Conservation (phyloP, 108 stramenopile genomes). For the Pseudonitzschia multiseries region DNA sequence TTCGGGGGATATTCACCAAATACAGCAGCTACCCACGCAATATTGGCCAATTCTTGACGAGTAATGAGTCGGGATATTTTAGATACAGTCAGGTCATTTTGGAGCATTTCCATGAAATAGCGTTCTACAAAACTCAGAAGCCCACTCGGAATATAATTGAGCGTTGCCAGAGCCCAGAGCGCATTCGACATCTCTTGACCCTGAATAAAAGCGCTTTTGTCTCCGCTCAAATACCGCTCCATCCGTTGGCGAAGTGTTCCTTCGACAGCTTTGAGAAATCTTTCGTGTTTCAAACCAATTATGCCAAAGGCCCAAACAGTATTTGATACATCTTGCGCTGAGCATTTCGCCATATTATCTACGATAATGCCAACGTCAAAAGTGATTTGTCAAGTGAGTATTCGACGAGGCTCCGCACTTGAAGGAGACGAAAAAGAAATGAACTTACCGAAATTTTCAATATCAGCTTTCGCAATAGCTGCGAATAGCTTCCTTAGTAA, state of each 20-base stretch:
- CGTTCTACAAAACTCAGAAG: slow-evolving; percentile 25
- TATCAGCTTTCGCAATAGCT: slow-evolving; percentile 52
- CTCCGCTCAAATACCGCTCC: slow-evolving; percentile 9
- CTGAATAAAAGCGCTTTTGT: slow-evolving; percentile 26
- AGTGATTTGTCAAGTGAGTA: background rate
- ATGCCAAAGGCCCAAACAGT: slow-evolving; percentile 75
- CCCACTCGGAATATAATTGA: slow-evolving; percentile 47
- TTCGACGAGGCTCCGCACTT: background rate
- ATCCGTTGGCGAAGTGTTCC: slow-evolving; percentile 24
- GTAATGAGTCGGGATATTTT: slow-evolving; percentile 59
- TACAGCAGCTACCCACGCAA: slow-evolving; percentile 67
- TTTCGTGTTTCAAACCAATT: slow-evolving; percentile 61
- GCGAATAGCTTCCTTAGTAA: slow-evolving; percentile 58
- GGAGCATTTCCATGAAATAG: slow-evolving; percentile 25
- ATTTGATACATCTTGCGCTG: slow-evolving; percentile 72
- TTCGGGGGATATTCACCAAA: slow-evolving; percentile 56
- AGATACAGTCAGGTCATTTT: slow-evolving; percentile 28
- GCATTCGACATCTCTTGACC: slow-evolving; percentile 80
- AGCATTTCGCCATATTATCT: slow-evolving; percentile 51
- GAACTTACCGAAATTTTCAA: slow-evolving; percentile 32
- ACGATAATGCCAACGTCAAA: background rate
- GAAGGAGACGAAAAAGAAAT: background rate
- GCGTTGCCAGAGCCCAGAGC: slow-evolving; percentile 77
- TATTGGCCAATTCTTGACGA: slow-evolving; percentile 76
- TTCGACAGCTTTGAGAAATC: slow-evolving; percentile 53